Evolutionary conservation across 768 basidiomycete species (phyloP).

Genomic region (Hypholoma fasciculare): DNA sequence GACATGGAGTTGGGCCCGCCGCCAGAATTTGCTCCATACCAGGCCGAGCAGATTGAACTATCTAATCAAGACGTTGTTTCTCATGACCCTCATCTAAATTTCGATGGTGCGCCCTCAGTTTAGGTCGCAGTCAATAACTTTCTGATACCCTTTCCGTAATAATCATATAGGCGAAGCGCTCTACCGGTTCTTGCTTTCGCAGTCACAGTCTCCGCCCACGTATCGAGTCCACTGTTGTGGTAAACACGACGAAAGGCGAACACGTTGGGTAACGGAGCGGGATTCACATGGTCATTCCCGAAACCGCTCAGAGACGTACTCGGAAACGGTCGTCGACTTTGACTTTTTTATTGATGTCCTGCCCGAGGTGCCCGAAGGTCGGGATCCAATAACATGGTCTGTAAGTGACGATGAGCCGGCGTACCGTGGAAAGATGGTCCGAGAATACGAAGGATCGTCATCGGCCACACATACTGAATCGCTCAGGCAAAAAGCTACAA

Average conservation of each 20-base stretch:
- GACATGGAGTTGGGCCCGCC: not conserved
- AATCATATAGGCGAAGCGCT: slow-evolving; percentile 49
- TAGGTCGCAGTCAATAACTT: not conserved
- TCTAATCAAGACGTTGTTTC: slow-evolving; percentile 36
- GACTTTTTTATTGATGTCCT: slow-evolving; percentile 62
- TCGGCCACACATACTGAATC: slow-evolving; percentile 10
- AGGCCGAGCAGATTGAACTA: slow-evolving; percentile 5
- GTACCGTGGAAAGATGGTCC: slow-evolving; percentile 63
- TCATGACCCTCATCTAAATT: slow-evolving; percentile 69
- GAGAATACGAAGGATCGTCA: slow-evolving; percentile 46
- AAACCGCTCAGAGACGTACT: slow-evolving; percentile 48
- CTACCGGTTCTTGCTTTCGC: slow-evolving; percentile 70
- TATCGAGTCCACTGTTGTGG: slow-evolving; percentile 53
- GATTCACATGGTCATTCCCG: slow-evolving; percentile 33
- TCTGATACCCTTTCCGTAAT: not conserved
- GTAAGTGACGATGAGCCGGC: slow-evolving; percentile 63
- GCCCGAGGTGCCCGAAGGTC: slow-evolving; percentile 15
- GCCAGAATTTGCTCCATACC: slow-evolving; percentile 6
- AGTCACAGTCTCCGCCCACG: slow-evolving; percentile 47
- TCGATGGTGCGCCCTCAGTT: slow-evolving; percentile 43
- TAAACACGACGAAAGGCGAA: slow-evolving; percentile 53
- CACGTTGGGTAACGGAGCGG: slow-evolving; percentile 42
- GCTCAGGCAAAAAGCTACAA: slow-evolving; percentile 37
- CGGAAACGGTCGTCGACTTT: slow-evolving; percentile 65
- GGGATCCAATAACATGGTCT: slow-evolving; percentile 52